Evolutionary conservation across 495 filamentous ascomycete species (phyloP), one percentile per base, ranked within the genome.

Genomic region (Penicillium flavigenum): DNA sequence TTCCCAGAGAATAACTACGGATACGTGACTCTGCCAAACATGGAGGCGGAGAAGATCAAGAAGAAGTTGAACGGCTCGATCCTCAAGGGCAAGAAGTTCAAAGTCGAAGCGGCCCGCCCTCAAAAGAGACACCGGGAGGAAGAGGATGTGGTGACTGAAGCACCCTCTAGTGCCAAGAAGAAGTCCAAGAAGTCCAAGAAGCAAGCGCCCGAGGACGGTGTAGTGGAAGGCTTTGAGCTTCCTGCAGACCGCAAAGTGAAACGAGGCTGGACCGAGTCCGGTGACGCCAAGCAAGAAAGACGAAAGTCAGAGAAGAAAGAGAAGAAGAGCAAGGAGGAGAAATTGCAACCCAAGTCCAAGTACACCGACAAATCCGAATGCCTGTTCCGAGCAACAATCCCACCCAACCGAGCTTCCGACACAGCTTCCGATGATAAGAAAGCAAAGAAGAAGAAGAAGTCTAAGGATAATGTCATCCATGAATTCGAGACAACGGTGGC

Each of bases 31-130:
- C 71, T 98, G 20, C 91, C 93, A 0, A 70, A 65, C 2, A 83
- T 85, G 72, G 91, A 94, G 59, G 94, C 92, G 5, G 86, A 92
- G 4, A 95, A 92, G 65, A 75, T 98, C 29, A 89, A 86, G 71
- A 92, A 91, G 79, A 97, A 95, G 68, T 80, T 98, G n/a, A 88
- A 96, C 76, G 93, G 92, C 9, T 82, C 87, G 5, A 86, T 91
- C 14, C 74, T 98, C 24, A 95, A 87, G 56, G 94, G 94, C 32
- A 79, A 81, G 42, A 98, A 96, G 69, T 83, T 98, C 57, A 83
- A 84, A 45, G 82, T 98, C 34, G 89, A 96, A 61, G 80, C 84
- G 17, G 93, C 94, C 17, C 83, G 81, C 16, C 85, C 88, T 1
- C 73, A 80, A 47, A 85, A 80, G 69, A 65, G 62, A 65, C 73